Evolutionary conservation across 345 rosid species (phyloP).

Genomic region (Diplotaxis tenuifolia): DNA sequence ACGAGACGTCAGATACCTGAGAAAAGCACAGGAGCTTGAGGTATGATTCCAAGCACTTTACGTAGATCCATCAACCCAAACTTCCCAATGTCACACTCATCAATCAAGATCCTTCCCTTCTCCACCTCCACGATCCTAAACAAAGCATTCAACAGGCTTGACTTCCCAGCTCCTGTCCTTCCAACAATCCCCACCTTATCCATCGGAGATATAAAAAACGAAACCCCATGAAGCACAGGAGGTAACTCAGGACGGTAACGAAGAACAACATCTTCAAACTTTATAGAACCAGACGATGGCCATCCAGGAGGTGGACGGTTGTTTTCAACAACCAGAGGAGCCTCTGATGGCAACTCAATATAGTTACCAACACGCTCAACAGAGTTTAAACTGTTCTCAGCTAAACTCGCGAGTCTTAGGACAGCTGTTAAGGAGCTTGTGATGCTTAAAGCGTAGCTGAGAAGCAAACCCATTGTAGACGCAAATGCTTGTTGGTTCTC

Average conservation of each 20-base stretch:
- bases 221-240: constrained; percentile 86
- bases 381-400: constrained; percentile 94
- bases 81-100: constrained; percentile 63
- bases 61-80: constrained; percentile 81
- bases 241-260: constrained; percentile 96
- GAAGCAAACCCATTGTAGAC: constrained; percentile 96
- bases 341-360: constrained; percentile 85
- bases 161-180: constrained; percentile 91
- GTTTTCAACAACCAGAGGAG: constrained; percentile 67
- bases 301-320: constrained; percentile 99
- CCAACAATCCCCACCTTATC: constrained; percentile 91
- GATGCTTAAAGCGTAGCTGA: constrained; percentile 91
- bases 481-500: constrained; percentile 86
- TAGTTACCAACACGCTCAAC: constrained; percentile 95
- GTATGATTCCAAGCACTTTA: constrained; percentile 74
- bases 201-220: constrained; percentile 72
- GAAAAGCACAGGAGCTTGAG: constrained; percentile 83
- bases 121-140: constrained; percentile 77
- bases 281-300: constrained; percentile 96
- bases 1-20: constrained; percentile 35
- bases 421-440: constrained; percentile 80
- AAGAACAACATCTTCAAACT: constrained; percentile 85
- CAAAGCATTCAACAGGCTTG: constrained; percentile 80
- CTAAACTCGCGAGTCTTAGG: constrained; percentile 93
- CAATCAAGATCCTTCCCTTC: constrained; percentile 67